Evolutionary conservation across 2,329 filamentous ascomycete species (phyloP).

Genomic region (Penicillium fuscoglaucum): DNA sequence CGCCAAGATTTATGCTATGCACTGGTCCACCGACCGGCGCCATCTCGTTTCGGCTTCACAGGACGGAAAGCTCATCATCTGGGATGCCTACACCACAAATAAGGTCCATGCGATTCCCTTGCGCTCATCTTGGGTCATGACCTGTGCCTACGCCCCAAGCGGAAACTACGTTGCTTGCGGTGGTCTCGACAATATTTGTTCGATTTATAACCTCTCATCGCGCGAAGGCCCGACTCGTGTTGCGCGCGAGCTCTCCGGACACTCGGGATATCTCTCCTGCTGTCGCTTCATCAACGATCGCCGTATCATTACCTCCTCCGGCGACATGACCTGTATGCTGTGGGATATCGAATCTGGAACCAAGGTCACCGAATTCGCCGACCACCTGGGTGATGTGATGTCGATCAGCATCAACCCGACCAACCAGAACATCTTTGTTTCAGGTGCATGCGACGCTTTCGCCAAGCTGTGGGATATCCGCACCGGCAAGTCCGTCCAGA

Average conservation of each 20-base stretch:
- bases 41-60: conserved; percentile 97
- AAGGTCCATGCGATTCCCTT: conserved; percentile 98
- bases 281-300: conserved; percentile 99
- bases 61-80: conserved; percentile 99
- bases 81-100: conserved; percentile 99
- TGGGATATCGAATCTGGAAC: conserved; percentile 99
- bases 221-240: conserved; percentile 96
- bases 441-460: conserved; percentile 97
- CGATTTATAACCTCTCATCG: conserved; percentile 97
- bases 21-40: conserved; percentile 98
- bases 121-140: conserved; percentile 99
- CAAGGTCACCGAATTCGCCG: conserved; percentile 96
- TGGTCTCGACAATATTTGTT: conserved; percentile 99
- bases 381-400: conserved; percentile 98
- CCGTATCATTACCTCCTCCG: conserved; percentile 94
- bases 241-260: conserved; percentile 90
- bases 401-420: conserved; percentile 99
- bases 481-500: conserved; percentile 96
- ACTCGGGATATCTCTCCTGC: conserved; percentile 96
- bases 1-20: conserved; percentile 99
- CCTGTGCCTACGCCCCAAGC: conserved; percentile 96
- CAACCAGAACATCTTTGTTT: conserved; percentile 98
- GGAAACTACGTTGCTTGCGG: conserved; percentile 98
- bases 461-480: conserved; percentile 99
- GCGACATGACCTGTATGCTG: conserved; percentile 99